These are phyloP conservation scores for Amphicarpaea edgeworthii DNA, from an alignment of 306 rosid genomes.

Conservation along the genomic window DNA sequence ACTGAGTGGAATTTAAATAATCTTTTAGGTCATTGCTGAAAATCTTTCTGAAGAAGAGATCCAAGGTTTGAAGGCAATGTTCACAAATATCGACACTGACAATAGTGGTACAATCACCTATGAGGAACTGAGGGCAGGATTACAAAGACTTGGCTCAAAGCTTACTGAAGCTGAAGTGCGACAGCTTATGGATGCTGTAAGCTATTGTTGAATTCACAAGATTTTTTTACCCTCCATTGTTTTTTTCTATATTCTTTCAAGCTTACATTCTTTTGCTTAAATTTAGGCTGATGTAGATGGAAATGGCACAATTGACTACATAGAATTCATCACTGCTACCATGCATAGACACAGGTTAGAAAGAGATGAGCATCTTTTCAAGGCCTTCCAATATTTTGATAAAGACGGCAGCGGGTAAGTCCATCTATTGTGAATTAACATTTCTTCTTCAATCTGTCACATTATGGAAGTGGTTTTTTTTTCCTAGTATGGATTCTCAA, in stretches of 20 bases:
- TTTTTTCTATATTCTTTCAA: constrained; percentile 1
- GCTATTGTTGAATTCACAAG: constrained; percentile 35
- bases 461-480: neutral
- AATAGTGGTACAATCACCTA: constrained; percentile 89
- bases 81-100: constrained; percentile 85
- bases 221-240: neutral
- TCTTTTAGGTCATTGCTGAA: constrained; percentile 53
- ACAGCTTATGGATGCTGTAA: constrained; percentile 93
- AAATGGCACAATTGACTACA: constrained; percentile 81
- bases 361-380: constrained; percentile 83
- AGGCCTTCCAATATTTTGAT: constrained; percentile 85
- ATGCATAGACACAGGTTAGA: constrained; percentile 87
- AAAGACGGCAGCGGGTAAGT: constrained; percentile 81
- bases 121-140: constrained; percentile 76
- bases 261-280: constrained; percentile 38
- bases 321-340: constrained; percentile 89
- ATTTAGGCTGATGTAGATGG: constrained; percentile 93
- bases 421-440: constrained; percentile 8
- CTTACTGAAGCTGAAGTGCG: constrained; percentile 80
- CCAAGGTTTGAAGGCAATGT: constrained; percentile 62
- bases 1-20: constrained; percentile 32
- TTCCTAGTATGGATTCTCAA: constrained; percentile 14
- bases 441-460: constrained; percentile 5
- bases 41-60: constrained; percentile 54
- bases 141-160: constrained; percentile 86